Evolutionary conservation across 1,139 yeast genomes (phyloP), one percentile per base, ranked within the genome.

Genomic region (Geotrichum siamense): DNA sequence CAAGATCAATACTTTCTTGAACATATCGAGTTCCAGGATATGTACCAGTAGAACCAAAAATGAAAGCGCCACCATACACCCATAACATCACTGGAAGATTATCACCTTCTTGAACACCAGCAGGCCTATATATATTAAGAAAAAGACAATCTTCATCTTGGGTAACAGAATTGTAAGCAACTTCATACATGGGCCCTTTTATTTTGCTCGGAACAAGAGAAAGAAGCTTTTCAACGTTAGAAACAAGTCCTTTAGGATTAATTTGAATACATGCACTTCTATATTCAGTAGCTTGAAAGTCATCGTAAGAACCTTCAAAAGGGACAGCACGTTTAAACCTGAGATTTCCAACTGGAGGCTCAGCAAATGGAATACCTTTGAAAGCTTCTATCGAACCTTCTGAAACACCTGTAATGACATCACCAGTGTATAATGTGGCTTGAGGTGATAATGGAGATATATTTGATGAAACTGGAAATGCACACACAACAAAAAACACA

Each of bases 21-120:
- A 44, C 33, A 25, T 36, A 27, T 27, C 36, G 21, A 39, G 41
- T 25, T 33, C 44, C 41, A 8, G 27, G 29, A 41, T 43, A 28
- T 15, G 44, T 30, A 16, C 29, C 43, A 15, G 55, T 47, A 6
- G 57, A 44, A 2, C 63, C 63, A 26, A 51, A 53, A 3, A 40
- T 22, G 40, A 53, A 59, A 1, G 56, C 59, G 17, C 64, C 63
- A 28, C 62, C 63, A 37, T 55, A 56, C 32, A 59, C 55, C 58
- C 60, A 60, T 15, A 59, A 50, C 20, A 52, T 54, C 12, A 58
- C 63, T 3, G 63, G 62, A 8, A 60, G 46, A 9, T 48, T 42
- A n/a, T 38, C 44, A 13, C 43, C 25, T 12, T 27, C 25, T 10
- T 13, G 39, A 4, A 44, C 16, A 2, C 47, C 45, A 13, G 48